phyloP scores from a whole-genome alignment of 2,329 filamentous ascomycete genomes.

The Xylariaceae sp. region DNA sequence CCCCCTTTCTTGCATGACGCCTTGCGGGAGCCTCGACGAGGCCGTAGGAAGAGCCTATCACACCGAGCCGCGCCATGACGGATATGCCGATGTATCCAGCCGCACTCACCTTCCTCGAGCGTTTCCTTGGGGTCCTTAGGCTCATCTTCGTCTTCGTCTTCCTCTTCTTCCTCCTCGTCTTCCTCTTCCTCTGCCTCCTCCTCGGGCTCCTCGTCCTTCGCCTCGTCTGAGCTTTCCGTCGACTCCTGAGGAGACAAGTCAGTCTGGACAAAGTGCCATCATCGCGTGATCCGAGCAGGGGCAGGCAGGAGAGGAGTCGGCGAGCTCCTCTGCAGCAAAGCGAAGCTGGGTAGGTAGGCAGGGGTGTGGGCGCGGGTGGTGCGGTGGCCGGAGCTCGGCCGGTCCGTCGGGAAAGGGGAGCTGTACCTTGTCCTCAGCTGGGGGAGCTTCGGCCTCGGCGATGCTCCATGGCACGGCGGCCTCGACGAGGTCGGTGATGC shows the following conservation, averaged over 20 bases:
- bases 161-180: conserved; percentile 66
- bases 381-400: conserved; percentile 1
- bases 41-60: too few relatives aligned
- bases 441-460: conserved; percentile 59
- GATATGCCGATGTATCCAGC: too few relatives aligned
- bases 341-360: too few relatives aligned
- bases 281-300: too few relatives aligned
- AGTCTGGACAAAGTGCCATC: too few relatives aligned
- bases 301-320: too few relatives aligned
- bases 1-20: too few relatives aligned
- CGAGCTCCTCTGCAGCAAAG: too few relatives aligned
- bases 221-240: conserved; percentile 11
- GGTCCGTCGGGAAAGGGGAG: conserved; percentile 3
- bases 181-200: conserved; percentile 49
- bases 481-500: conserved; percentile 56
- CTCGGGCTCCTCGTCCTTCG: conserved; percentile 26
- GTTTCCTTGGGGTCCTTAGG: conserved; percentile 77
- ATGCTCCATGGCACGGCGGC: conserved; percentile 58
- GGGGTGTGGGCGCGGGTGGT: too few relatives aligned
- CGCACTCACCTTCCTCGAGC: conserved; percentile 80
- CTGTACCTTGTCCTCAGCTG: conserved; percentile 54
- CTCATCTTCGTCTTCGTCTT: conserved; percentile 79
- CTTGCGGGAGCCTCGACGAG: too few relatives aligned
- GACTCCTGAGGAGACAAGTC: too few relatives aligned
- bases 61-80: too few relatives aligned